Base-by-base conservation (phyloP, 2,329 filamentous ascomycete species). In the Diaporthe aspalathi region DNA sequence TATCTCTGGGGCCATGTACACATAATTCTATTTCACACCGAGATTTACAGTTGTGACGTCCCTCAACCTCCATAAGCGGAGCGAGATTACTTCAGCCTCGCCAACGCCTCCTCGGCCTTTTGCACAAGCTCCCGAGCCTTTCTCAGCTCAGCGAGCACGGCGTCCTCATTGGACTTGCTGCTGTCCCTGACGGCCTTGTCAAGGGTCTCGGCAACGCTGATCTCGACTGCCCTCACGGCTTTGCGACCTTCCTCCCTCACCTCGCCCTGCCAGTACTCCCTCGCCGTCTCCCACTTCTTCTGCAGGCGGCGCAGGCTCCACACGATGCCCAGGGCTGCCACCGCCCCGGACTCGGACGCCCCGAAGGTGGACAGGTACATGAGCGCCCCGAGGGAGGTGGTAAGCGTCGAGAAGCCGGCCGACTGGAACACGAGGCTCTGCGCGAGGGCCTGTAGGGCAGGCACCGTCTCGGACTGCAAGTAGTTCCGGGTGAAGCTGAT, bases 381-480 rank as follows among this genome's bases (percentile, higher is more conserved):
- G 12, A 92, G 82, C 0, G 81, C 86, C 0, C 86, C 87, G 0
- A 92, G 82, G 0, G 85, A 84, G 0, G 83, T 83, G 0, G 88
- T 88, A 3, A 93, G 82, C 5, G 90, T 89, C 0, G 93, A 92
- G 0, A 93, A 94, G 67, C 90, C 92, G 0, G 94, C 82, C 0
- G 93, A 93, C 77, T 94, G 91, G 5, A 97, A 79, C 5, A 97
- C 90, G 2, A 95, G 88, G 70, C 87, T 89, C 80, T 95, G 92
- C 1, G 92, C 92, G 0, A 94, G 83, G 1, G 92, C 90, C 77
- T 94, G 92, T 4, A 95, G 83, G 1, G 90, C 89, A 2, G 92
- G 91, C 2, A 94, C 86, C 0, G 91, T 93, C 72, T 89, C 86
- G n/a, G 85, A 82, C 52, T 90, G 85, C 2, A 94, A 86, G 74